These are phyloP conservation scores for Neurospora sp. DNA, from an alignment of 495 filamentous ascomycete genomes.

Conservation along the genomic window DNA sequence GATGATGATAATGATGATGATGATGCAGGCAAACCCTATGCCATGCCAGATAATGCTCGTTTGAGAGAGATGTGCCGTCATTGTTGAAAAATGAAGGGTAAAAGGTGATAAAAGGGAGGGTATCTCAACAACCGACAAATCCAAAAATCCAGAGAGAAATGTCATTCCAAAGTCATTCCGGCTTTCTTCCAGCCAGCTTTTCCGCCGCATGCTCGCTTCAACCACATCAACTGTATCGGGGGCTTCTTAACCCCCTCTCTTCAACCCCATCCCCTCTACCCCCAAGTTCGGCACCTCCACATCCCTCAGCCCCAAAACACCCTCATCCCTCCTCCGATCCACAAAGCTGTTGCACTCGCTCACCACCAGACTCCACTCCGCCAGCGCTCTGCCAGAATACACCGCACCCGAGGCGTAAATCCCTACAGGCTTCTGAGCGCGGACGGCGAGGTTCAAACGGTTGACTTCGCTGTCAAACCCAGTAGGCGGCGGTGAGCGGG, in stretches of 20 bases:
- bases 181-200: background rate
- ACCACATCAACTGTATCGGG: background rate
- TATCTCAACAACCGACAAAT: background rate
- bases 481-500: conserved; percentile 2
- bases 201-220: background rate
- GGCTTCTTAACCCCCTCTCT: conserved; percentile 14
- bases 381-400: conserved; percentile 79
- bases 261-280: conserved; percentile 71
- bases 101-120: background rate
- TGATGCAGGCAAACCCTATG: background rate
- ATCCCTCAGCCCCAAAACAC: conserved; percentile 59
- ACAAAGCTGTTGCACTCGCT: conserved; percentile 88
- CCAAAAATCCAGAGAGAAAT: background rate
- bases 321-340: conserved; percentile 75
- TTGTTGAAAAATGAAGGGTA: background rate
- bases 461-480: conserved; percentile 5
- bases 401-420: conserved; percentile 35
- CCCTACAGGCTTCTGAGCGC: conserved; percentile 28
- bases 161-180: background rate
- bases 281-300: conserved; percentile 84
- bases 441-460: conserved; percentile 12
- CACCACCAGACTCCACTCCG: conserved; percentile 82
- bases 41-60: background rate
- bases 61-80: background rate
- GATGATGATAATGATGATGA: background rate